Evolutionary conservation across 331 rosid genomes (phyloP), one percentile per base, ranked within the genome.

Genomic region (Quercus tomentella): DNA sequence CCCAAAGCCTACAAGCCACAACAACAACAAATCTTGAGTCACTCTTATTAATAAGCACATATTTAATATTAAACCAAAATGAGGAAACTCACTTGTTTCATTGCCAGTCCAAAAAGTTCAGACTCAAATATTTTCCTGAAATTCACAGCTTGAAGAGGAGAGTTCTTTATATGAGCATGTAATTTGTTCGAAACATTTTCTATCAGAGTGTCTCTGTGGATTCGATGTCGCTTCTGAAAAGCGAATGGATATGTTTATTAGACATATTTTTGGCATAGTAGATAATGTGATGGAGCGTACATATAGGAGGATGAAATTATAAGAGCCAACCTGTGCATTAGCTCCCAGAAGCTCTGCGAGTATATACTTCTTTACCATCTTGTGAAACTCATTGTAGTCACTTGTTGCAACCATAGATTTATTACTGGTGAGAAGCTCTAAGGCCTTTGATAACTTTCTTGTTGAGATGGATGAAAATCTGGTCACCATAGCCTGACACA

Each of bases 321-420:
- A 12, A 54, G 10, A 79, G 69, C 56, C 26, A 73, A 95, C 97
- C 98, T 95, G 98, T 61, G 98, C 97, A 76, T 79, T 86, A 20
- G 89, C 77, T 52, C 98, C 97, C 55, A 92, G 84, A 72, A 95
- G 75, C 70, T 79, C 89, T 49, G 94, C 4, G 49, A 92, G 89
- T 69, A 94, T 87, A 77, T 86, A 83, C 69, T 72, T 85, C 77
- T 94, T 94, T 22, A 82, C 78, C 80, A 63, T 78, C 85, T 91
- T 94, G 85, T 95, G 98, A 84, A 95, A 95, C 1, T 91, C 92
- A 14, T 91, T 78, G 90, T 95, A 92, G 82, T 95, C 98, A 55
- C 98, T 95, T 28, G 22, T 85, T 22, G 98, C 97, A 82, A 95
- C 98, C 97, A 95, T 90, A 57, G 94, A 87, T 79, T 95, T 95